Conservation (phyloP, 305 asterid species). For the Fraxinus nigra region DNA sequence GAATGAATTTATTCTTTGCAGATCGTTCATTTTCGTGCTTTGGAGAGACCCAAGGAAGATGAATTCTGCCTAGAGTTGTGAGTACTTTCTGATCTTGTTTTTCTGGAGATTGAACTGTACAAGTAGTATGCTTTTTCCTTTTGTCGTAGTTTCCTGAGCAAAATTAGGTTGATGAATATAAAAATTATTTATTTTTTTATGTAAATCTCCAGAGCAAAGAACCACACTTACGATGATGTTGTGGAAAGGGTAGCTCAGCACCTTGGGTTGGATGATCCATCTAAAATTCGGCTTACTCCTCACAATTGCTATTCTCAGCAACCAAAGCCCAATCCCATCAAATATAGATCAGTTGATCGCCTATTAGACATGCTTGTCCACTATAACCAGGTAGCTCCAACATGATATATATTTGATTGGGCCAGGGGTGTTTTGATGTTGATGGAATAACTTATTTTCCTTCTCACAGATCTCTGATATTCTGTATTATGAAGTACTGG, state of each 20-base stretch:
- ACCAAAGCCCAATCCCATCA: slow-evolving; percentile 87
- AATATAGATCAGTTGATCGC: slow-evolving; percentile 82
- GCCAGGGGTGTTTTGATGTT: slow-evolving; percentile 1
- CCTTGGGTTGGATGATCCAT: slow-evolving; percentile 79
- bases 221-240: slow-evolving; percentile 90
- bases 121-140: slow-evolving; percentile 17
- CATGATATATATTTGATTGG: not conserved
- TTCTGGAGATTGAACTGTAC: slow-evolving; percentile 7
- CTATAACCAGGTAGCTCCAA: slow-evolving; percentile 76
- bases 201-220: slow-evolving; percentile 62
- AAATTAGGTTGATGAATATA: not conserved
- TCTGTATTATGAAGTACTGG: slow-evolving; percentile 90
- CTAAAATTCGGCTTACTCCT: slow-evolving; percentile 90
- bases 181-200: no score
- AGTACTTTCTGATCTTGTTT: not conserved
- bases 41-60: not conserved
- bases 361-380: slow-evolving; percentile 94
- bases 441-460: not conserved
- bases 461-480: slow-evolving; percentile 71
- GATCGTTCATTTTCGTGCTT: not conserved
- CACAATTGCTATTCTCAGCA: slow-evolving; percentile 98
- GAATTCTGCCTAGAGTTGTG: not conserved
- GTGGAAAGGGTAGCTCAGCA: slow-evolving; percentile 84
- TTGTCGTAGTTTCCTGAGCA: not conserved
- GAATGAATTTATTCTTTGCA: not conserved